Conservation (phyloP, 306 rosid species). For the Vicia villosa region DNA sequence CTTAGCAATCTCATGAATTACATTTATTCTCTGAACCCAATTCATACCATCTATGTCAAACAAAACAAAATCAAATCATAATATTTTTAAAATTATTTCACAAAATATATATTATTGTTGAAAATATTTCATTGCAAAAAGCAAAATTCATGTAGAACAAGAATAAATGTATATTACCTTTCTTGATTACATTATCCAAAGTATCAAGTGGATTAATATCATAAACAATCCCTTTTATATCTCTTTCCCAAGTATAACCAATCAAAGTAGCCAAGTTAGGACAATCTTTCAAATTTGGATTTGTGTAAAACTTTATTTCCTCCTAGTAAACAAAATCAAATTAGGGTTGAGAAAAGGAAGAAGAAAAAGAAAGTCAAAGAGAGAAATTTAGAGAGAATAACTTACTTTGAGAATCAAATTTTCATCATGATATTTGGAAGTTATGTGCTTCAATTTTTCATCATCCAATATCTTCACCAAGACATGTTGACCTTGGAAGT, state of each 20-base stretch:
- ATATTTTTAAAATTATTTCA: neutral
- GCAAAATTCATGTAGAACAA: neutral
- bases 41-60: constrained; percentile 44
- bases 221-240: constrained; percentile 58
- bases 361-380: neutral
- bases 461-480: constrained; percentile 57
- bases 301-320: constrained; percentile 53
- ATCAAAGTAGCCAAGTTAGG: constrained; percentile 52
- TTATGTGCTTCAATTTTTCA: constrained; percentile 32
- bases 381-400: neutral
- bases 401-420: constrained; percentile 44
- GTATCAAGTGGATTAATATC: constrained; percentile 58
- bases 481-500: constrained; percentile 42
- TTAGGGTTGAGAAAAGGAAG: neutral
- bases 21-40: constrained; percentile 56
- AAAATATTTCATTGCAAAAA: neutral
- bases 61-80: neutral
- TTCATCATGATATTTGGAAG: constrained; percentile 40
- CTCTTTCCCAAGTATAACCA: constrained; percentile 62
- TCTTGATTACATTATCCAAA: constrained; percentile 46
- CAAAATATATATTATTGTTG: no score
- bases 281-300: constrained; percentile 44
- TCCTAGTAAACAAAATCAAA: constrained; percentile 41
- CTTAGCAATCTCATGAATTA: constrained; percentile 55
- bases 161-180: constrained; percentile 48